These are phyloP conservation scores for Mycosphaerelloides madeirae DNA, from an alignment of 2,329 filamentous ascomycete genomes.

Conservation along the genomic window DNA sequence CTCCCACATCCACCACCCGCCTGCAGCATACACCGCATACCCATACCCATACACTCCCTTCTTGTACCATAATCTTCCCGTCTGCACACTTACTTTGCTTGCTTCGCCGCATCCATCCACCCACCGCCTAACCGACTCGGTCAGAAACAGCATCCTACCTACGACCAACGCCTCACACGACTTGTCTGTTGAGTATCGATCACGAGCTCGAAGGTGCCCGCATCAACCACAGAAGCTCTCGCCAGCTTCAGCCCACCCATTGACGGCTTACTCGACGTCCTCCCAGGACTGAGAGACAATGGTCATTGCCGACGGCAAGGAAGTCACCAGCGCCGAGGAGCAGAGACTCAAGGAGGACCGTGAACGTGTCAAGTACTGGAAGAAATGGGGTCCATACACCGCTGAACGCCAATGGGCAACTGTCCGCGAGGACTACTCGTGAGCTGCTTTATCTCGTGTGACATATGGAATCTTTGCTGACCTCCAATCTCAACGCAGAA, in stretches of 20 bases:
- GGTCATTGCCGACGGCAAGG: conserved; percentile 85
- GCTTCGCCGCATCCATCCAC: neutral
- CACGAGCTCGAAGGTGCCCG: neutral
- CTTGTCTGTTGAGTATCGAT: neutral
- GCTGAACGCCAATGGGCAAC: conserved; percentile 95
- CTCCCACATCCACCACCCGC: too few relatives aligned
- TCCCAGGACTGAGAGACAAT: conserved; percentile 46
- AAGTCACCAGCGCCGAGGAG: conserved; percentile 86
- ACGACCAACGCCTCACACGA: neutral
- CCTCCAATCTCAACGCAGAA: conserved; percentile 45
- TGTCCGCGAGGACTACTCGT: conserved; percentile 69
- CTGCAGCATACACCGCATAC: neutral
- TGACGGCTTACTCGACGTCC: neutral
- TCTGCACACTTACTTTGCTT: neutral
- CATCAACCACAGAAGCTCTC: conserved; percentile 2
- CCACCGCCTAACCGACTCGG: neutral
- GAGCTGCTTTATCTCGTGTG: conserved; percentile 30
- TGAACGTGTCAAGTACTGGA: conserved; percentile 86
- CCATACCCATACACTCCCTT: neutral
- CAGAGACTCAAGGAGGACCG: conserved; percentile 81
- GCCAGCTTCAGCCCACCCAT: neutral
- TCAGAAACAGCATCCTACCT: neutral
- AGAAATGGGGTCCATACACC: conserved; percentile 94
- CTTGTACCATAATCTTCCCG: conserved; percentile 4
- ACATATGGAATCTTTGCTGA: conserved; percentile 4